These are phyloP conservation scores for Pythium pyrilobum DNA, from an alignment of 352 stramenopile genomes.

Conservation along the genomic window DNA sequence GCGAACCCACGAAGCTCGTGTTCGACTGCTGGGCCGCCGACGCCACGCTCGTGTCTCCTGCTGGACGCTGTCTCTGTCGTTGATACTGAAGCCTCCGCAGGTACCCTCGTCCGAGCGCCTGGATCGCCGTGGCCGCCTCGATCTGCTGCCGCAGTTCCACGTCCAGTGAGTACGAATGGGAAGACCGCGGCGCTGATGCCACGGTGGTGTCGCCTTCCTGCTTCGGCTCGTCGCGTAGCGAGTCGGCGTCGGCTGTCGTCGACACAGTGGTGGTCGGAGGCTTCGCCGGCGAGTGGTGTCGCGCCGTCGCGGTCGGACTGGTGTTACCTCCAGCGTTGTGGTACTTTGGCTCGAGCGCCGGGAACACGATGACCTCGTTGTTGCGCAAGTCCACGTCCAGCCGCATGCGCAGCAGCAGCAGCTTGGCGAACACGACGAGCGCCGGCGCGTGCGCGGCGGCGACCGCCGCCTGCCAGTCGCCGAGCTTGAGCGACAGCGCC, in stretches of 20 bases:
- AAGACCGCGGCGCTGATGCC: no score
- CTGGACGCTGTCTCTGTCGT: not conserved
- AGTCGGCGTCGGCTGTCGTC: not conserved
- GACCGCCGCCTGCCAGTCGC: not conserved
- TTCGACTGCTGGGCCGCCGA: no score
- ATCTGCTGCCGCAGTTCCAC: not conserved
- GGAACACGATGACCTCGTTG: conserved; percentile 49
- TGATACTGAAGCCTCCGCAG: not conserved
- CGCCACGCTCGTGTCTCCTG: not conserved
- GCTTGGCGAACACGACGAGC: conserved; percentile 28
- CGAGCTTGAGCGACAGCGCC: conserved; percentile 20
- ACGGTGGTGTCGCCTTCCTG: no score
- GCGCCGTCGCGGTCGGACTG: conserved; percentile 1
- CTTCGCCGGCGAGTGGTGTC: conserved; percentile 3
- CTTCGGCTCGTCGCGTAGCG: not conserved
- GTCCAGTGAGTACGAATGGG: not conserved
- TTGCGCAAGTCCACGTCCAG: conserved; percentile 56
- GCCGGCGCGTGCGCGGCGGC: conserved; percentile 4
- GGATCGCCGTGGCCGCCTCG: not conserved
- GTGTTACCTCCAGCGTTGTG: not conserved
- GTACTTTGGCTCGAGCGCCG: conserved; percentile 26
- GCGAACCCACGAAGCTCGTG: not conserved
- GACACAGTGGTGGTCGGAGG: not conserved
- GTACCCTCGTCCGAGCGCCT: conserved; percentile 4
- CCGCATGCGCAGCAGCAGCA: conserved; percentile 32